Base-by-base conservation (phyloP, 345 rosid species). In the Murraya paniculata region DNA sequence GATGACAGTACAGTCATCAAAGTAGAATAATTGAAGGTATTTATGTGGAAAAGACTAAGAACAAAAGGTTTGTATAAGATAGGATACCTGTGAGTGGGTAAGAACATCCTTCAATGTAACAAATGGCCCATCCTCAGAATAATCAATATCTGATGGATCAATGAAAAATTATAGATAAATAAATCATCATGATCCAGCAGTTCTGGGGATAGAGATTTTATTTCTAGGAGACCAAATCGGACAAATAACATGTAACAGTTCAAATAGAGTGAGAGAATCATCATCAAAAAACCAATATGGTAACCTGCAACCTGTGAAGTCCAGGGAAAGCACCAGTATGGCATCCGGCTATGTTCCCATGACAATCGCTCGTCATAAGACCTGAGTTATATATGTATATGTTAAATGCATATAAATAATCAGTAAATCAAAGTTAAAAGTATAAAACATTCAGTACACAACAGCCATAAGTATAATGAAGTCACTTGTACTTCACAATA, bases 51-150 rank as follows among this genome's bases (percentile, higher is more conserved):
- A 50, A 38, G 41, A 70, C 28, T 55, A 41, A 28, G 59, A 68
- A 28, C 24, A 30, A 41, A 45, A 65, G 33, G 21, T n/a, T 18
- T 48, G n/a, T 7, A 33, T 56, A 38, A 36, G 31, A 35, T 67
- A 35, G 53, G 73, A 78, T 90, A 95, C 98, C 91, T 93, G 48
- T 21, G 85, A 74, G 83, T 72, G 80, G 38, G 92, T 89, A 82
- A 95, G 82, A 77, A 89, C 86, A 75, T 94, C 93, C 97, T 88
- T 92, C 75, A 95, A 81, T 6, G 98, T 86, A 73, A 81, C 82
- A 86, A 88, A 90, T 73, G 88, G 88, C 2, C 56, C 92, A 27
- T 38, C 36, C 36, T 76, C 75, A 70, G 78, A 82, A 21, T 85
- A 72, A 82, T 79, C 91, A 79, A 89, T 90, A 83, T 84, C 99